Conservation (phyloP, 352 stramenopile genomes). For the Pythium diclinum region DNA sequence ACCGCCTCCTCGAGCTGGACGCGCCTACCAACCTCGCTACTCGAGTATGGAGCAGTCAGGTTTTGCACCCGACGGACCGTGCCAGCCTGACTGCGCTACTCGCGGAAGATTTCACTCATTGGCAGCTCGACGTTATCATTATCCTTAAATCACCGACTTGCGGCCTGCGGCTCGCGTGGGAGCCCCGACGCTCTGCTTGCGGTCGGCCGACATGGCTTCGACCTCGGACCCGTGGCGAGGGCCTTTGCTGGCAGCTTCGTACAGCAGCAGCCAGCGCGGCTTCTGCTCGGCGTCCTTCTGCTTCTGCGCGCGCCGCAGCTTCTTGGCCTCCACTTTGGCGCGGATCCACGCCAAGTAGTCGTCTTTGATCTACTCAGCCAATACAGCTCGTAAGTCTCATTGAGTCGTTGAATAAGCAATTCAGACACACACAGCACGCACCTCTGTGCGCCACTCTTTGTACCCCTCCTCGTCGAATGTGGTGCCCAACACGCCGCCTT, state of each 20-base stretch:
- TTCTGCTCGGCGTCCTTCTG: slow-evolving; percentile 64
- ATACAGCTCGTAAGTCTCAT: neutral
- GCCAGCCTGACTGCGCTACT: no score
- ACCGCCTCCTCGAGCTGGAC: no score
- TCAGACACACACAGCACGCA: slow-evolving; percentile 2
- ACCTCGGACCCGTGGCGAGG: slow-evolving; percentile 2
- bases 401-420: neutral
- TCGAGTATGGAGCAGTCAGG: no score
- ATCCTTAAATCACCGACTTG: neutral
- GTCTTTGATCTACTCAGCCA: slow-evolving; percentile 45
- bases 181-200: neutral
- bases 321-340: slow-evolving; percentile 53
- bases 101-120: no score
- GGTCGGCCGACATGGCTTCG: neutral
- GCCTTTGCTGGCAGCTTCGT: slow-evolving; percentile 49
- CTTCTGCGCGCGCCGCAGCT: slow-evolving; percentile 35
- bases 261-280: slow-evolving; percentile 65
- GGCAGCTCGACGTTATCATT: no score
- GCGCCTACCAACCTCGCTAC: no score
- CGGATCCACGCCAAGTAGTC: slow-evolving; percentile 73
- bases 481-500: slow-evolving; percentile 31
- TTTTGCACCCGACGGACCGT: no score
- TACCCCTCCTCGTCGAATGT: slow-evolving; percentile 64
- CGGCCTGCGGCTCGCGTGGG: neutral
- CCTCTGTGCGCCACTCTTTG: slow-evolving; percentile 58